Conservation (phyloP, 345 rosid genomes). For the Rhizophora apiculata region DNA sequence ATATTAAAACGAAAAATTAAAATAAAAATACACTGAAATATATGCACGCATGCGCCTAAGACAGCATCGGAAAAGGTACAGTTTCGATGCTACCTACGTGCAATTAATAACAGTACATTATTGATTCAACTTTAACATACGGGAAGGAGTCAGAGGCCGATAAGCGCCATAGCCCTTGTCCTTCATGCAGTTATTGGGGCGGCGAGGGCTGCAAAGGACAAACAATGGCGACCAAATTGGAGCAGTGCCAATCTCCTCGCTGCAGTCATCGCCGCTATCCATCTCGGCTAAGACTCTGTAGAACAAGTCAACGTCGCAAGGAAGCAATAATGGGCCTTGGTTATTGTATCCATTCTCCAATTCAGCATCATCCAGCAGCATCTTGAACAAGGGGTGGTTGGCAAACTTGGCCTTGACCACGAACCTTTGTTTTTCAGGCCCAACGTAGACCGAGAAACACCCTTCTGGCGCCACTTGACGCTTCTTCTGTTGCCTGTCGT, state of each 20-base stretch:
- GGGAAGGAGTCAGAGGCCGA: slow-evolving; percentile 37
- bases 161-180: slow-evolving; percentile 29
- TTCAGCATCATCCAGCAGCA: slow-evolving; percentile 76
- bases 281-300: slow-evolving; percentile 55
- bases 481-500: slow-evolving; percentile 10
- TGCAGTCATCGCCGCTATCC: slow-evolving; percentile 17
- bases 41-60: too few species aligned
- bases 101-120: neutral
- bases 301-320: slow-evolving; percentile 70
- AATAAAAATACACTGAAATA: too few species aligned
- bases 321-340: slow-evolving; percentile 72
- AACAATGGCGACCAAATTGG: slow-evolving; percentile 9
- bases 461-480: slow-evolving; percentile 43
- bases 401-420: slow-evolving; percentile 48
- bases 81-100: too few species aligned
- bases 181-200: neutral
- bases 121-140: slow-evolving; percentile 38
- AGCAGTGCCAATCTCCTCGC: neutral
- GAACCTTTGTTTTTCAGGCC: slow-evolving; percentile 51
- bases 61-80: too few species aligned
- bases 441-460: slow-evolving; percentile 73
- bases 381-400: slow-evolving; percentile 69
- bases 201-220: slow-evolving; percentile 8
- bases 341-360: slow-evolving; percentile 51
- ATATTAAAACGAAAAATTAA: too few species aligned